Base-by-base conservation (phyloP, 108 stramenopile genomes). In the Conticribra weissflogii region DNA sequence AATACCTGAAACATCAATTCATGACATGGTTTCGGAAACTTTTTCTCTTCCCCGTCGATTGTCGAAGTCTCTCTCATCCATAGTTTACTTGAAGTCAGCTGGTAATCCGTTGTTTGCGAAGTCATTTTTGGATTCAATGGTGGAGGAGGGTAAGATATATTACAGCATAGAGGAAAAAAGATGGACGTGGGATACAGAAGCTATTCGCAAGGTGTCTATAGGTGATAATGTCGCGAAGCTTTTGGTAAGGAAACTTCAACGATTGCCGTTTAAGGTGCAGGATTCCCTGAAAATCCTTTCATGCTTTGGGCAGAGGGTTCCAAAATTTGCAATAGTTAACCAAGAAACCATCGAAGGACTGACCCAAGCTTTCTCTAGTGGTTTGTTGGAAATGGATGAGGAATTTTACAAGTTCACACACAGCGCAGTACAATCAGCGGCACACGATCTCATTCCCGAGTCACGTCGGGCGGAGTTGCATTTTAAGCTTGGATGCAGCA, bases 181-280 rank as follows among this genome's bases (percentile, higher is more conserved):
- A 58, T 58, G 57, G 57, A 29, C 33, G 8, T 58, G 57, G 57
- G 57, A 58, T 32, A 31, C 33, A 16, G 21, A 17, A 18, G 15
- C 3, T 28, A 32, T 58, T 19, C 22, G 33, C 1, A 32, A 29
- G 33, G 30, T 58, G 2, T 36, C 30, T 19, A 32, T 58, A 32
- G 57, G 32, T 14, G 57, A 58, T n/a, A 58, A 58, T 21, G 57
- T 58, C 19, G 57, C 57, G n/a, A 32, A 58, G 19, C 18, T 58
- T 33, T 21, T 58, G 30, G 32, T 21, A 21, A 17, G 32, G 21
- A 58, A 58, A 19, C 30, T 58, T 15, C 4, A 33, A 32, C 30
- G 57, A 12, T 58, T 58, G 28, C 57, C 57, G 0, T 32, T 32
- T n/a, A 19, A 58, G 31, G 19, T 58, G 4, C 57, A 58, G 31